Conservation (phyloP, 306 rosid species). For the Mimosa bimucronata region DNA sequence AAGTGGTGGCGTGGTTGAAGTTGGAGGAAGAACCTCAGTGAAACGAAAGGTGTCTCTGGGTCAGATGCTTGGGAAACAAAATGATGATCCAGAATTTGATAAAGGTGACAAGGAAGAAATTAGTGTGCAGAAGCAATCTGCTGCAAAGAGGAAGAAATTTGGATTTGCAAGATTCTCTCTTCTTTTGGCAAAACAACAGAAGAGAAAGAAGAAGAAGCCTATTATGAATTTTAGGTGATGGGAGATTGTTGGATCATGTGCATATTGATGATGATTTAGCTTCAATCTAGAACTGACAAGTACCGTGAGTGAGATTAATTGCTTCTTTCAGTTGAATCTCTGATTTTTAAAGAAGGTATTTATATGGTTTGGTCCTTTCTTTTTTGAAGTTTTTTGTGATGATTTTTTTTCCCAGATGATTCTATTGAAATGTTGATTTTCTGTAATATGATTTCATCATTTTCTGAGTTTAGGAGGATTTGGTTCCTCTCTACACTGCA, state of each 20-base stretch:
- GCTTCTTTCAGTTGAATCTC: slow-evolving; percentile 24
- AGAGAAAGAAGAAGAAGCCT: slow-evolving; percentile 70
- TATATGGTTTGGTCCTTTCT: background rate
- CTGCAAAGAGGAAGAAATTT: slow-evolving; percentile 86
- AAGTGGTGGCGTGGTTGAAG: background rate
- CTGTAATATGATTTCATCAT: slow-evolving; percentile 12
- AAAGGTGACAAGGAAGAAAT: slow-evolving; percentile 66
- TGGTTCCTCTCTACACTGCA: background rate
- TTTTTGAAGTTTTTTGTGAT: slow-evolving; percentile 12
- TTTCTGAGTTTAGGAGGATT: background rate
- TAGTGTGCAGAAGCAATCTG: slow-evolving; percentile 49
- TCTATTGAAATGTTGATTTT: slow-evolving; percentile 24
- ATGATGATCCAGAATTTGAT: slow-evolving; percentile 47
- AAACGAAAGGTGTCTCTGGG: slow-evolving; percentile 83
- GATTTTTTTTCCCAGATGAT: slow-evolving; percentile 6
- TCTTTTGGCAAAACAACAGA: slow-evolving; percentile 71
- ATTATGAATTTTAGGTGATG: slow-evolving; percentile 61
- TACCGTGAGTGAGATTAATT: slow-evolving; percentile 18
- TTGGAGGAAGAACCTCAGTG: slow-evolving; percentile 50
- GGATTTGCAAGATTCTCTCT: slow-evolving; percentile 82
- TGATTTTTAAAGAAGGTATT: background rate
- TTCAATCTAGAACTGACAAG: slow-evolving; percentile 9
- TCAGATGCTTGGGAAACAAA: slow-evolving; percentile 85
- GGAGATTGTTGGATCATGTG: slow-evolving; percentile 8
- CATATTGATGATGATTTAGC: background rate